These are phyloP conservation scores for Colletotrichum tamarilloi DNA, from an alignment of 2,329 filamentous ascomycete genomes.

Conservation along the genomic window DNA sequence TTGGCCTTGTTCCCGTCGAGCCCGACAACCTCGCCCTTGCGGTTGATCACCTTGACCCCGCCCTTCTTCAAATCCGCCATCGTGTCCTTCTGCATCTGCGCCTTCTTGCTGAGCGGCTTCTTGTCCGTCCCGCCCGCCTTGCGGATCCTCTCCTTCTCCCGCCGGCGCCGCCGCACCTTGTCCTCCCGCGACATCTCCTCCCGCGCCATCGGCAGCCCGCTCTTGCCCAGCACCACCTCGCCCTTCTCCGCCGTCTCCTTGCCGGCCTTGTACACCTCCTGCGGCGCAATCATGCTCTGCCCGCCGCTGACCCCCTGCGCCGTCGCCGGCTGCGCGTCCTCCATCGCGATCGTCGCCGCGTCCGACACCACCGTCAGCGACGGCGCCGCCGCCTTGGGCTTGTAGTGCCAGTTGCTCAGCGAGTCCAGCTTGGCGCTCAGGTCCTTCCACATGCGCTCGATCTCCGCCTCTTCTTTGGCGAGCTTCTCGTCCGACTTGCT, in stretches of 20 bases:
- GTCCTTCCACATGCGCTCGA: constrained; percentile 85
- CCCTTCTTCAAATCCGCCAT: constrained; percentile 81
- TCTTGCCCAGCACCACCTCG: constrained; percentile 78
- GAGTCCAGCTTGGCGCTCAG: constrained; percentile 85
- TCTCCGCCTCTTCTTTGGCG: constrained; percentile 83
- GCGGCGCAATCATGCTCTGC: constrained; percentile 85
- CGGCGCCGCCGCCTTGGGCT: constrained; percentile 85
- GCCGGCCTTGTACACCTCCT: constrained; percentile 91
- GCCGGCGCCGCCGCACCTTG: constrained; percentile 78
- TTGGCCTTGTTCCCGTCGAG: constrained; percentile 83
- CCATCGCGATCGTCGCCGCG: constrained; percentile 92
- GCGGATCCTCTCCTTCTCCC: constrained; percentile 86
- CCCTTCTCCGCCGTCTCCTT: constrained; percentile 71
- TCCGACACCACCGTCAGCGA: constrained; percentile 88
- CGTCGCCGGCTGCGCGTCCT: constrained; percentile 90
- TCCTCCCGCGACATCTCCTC: constrained; percentile 92
- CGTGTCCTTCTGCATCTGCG: constrained; percentile 58
- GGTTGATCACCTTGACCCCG: constrained; percentile 91
- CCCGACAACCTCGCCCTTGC: constrained; percentile 86
- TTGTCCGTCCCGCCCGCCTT: constrained; percentile 68
- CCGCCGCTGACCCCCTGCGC: constrained; percentile 77
- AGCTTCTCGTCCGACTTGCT: constrained; percentile 86
- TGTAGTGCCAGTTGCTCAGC: constrained; percentile 94
- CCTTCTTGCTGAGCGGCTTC: constrained; percentile 68
- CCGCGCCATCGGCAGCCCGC: constrained; percentile 79